Evolutionary conservation across 805 yeast species (phyloP), one percentile per base, ranked within the genome.

Genomic region (Nakazawaea molendinolei): DNA sequence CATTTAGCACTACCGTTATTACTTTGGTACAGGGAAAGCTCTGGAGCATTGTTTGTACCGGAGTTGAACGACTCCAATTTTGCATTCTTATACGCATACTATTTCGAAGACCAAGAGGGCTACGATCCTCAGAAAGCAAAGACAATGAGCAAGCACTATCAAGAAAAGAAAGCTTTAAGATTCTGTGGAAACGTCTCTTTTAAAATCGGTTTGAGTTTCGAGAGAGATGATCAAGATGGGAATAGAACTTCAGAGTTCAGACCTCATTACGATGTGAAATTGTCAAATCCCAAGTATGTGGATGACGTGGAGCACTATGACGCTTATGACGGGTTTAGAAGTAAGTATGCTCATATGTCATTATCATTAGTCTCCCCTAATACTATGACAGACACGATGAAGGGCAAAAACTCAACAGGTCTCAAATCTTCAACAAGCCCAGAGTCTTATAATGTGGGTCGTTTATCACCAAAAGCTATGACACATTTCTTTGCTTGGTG

Each of bases 401-500:
- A 6, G 6, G 30, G 30, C 25, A 12, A 20, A 26, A 5, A 31
- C 38, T 24, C 27, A 24, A 12, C 5, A 2, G 13, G 19, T 9
- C 64, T 27, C 15, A 21, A n/a, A 12, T 16, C 21, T 5, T 10
- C 19, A 6, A 17, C 22, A 15, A 16, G 16, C 3, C 23, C 44
- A 13, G 36, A 33, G 3, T 55, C 76, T 8, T 77, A 78, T 47
- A 90, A 89, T 57, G 67, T 87, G 1, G 69, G 84, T 30, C 95
- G 89, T 52, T 58, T 90, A 35, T 69, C 87, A 3, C 95, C 96
- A 2, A 63, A 63, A 4, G 70, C 79, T 0, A 66, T 90, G 45
- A 52, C 60, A 6, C 82, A 77, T 41, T 87, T 92, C 60, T 77
- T 76, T 49, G 52, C 56, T 4, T 92, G 97, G 97, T 89, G 96